Evolutionary conservation across 164 flowering plant species (phyloP).

Genomic region (Brasenia schreberi): DNA sequence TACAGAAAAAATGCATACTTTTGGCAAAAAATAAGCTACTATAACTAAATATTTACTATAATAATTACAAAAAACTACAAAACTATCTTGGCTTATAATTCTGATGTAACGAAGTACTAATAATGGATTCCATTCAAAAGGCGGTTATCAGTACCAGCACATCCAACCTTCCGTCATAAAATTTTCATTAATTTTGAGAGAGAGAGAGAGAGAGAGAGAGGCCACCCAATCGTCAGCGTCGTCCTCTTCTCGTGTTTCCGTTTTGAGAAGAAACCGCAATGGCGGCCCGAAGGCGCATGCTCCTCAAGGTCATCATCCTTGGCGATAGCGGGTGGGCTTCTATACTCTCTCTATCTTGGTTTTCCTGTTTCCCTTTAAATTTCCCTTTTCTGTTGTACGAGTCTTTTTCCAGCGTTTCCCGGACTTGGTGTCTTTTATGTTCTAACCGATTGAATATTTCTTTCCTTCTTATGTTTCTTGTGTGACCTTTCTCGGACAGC

Average conservation of each 20-base stretch:
- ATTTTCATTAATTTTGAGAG: neutral
- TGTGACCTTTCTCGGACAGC: neutral
- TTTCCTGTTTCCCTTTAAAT: neutral
- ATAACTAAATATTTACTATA: too few species aligned
- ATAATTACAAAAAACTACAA: too few species aligned
- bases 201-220: neutral
- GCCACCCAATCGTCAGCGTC: neutral
- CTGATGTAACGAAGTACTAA: too few species aligned
- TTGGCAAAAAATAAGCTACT: too few species aligned
- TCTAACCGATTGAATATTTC: neutral
- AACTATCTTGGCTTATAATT: too few species aligned
- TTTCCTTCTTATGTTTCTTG: neutral
- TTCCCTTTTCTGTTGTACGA: neutral
- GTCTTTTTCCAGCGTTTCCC: neutral
- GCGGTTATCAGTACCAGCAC: too few species aligned
- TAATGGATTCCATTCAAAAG: too few species aligned
- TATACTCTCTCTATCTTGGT: neutral
- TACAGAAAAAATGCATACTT: too few species aligned
- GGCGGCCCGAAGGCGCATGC: slow-evolving; percentile 18
- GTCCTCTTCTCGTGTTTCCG: neutral
- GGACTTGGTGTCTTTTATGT: neutral
- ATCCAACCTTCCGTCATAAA: too few species aligned
- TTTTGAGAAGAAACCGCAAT: slow-evolving; percentile 4
- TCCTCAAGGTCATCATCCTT: slow-evolving; percentile 25
- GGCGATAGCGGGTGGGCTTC: slow-evolving; percentile 21